Evolutionary conservation across 2,329 filamentous ascomycete species (phyloP), one percentile per base, ranked within the genome.

Genomic region (Talaromyces sp.): DNA sequence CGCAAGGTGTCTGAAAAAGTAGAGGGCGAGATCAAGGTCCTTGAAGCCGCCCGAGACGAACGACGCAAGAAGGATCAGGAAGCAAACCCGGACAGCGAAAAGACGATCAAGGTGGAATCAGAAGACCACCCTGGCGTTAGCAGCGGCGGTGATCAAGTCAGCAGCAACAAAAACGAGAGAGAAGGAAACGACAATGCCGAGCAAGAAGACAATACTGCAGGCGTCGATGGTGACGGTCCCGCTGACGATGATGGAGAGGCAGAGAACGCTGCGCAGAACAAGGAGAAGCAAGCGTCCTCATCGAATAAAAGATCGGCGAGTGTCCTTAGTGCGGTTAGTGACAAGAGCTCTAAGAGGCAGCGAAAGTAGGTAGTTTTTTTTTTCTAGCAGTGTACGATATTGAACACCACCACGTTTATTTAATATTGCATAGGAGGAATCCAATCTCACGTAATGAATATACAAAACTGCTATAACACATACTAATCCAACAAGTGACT

Each of bases 221-320:
- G 25, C 11, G 58, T 11, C 27, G 51, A 25, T 32, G 27, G 15
- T 22, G 62, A 57, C 3, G 27, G 27, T 2, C 27, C 27, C 27
- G 27, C 27, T 28, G 58, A 57, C 17, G 60, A 64, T 28, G 63
- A 65, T 49, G 64, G 65, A 59, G 66, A 61, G 47, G 65, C 60
- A 51, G 66, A 64, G 4, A 61, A 65, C 19, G 64, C 64, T 15
- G 65, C 69, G 15, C 17, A 62, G 11, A 60, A 53, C 15, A 52
- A 60, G 13, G 53, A 60, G 60, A 56, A 64, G 36, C 61, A 65
- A 15, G 60, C 65, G 13, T 62, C 57, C 52, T 62, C 39, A 22
- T 71, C 71, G 0, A 88, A 89, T 65, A 96, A 96, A 79, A 84
- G 92, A 62, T 95, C 91, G 72, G 91, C 91, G 1, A 96, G 91